Conservation (phyloP, 1,284 basidiomycete species). For the Coniophora puteana region DNA sequence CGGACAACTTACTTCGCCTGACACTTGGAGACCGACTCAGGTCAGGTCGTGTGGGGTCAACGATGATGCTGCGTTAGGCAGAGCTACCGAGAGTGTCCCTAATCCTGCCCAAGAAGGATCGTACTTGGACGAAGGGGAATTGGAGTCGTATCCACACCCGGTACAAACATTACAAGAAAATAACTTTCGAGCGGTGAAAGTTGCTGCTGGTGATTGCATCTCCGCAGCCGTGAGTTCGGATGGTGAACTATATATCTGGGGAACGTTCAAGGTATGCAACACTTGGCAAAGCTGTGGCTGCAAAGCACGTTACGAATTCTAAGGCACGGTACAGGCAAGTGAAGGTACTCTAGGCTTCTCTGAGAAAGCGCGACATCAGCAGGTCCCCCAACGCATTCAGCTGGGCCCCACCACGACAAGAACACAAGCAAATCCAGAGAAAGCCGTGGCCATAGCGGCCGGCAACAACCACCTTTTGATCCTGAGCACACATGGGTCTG, state of each 20-base stretch:
- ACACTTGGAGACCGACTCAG: neutral
- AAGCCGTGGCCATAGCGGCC: neutral
- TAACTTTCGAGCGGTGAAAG: slow-evolving; percentile 45
- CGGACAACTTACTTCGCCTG: neutral
- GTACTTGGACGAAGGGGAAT: neutral
- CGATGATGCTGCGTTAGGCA: neutral
- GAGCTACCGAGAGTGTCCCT: neutral
- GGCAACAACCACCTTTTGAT: neutral
- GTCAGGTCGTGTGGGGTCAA: neutral
- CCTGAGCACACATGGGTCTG: neutral
- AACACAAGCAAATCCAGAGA: too few relatives aligned
- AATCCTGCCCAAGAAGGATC: neutral
- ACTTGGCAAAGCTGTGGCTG: neutral
- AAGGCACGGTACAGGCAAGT: neutral
- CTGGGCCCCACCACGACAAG: neutral
- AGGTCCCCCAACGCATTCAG: slow-evolving; percentile 14
- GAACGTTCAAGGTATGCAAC: slow-evolving; percentile 44
- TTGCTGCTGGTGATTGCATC: slow-evolving; percentile 48
- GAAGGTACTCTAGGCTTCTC: neutral
- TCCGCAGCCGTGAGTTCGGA: slow-evolving; percentile 43
- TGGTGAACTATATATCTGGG: slow-evolving; percentile 51
- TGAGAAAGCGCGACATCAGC: neutral
- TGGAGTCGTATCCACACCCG: neutral
- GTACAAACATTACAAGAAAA: slow-evolving; percentile 37
- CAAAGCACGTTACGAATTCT: neutral